Evolutionary conservation across 139 green algal species (phyloP), one percentile per base, ranked within the genome.

Genomic region (Haematococcus lacustris): DNA sequence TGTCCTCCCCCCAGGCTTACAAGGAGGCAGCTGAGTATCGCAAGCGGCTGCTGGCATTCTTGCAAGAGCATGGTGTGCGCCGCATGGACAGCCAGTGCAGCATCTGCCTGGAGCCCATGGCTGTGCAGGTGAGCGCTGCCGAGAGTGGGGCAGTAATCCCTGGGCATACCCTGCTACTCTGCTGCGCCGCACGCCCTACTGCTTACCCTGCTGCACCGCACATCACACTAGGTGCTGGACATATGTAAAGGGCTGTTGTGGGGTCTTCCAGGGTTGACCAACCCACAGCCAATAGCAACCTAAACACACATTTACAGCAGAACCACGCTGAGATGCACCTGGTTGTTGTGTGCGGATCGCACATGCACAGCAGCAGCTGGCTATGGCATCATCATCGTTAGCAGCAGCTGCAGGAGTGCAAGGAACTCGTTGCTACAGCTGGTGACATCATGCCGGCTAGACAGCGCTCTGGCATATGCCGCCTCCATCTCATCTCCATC

Each of bases 101-200:
- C 41, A 63, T 79, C 38, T 79, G 73, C 67, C 41, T 70, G 13
- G 57, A 65, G 1, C 60, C 66, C 2, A 38, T 74, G 28, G 41
- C 25, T 50, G 67, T 78, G 64, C 28, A 64, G 67, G 67, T 72
- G 66, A 3, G 64, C 33, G 38, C 34, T 34, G 35, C 38, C 13
- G 33, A 38, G 38, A 28, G 25, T 33, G 23, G 17, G 25, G 61
- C 61, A 67, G 30, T 43, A 21, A 9, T 30, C 5, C 5, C 25
- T 5, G 17, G 23, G 17, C 57, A 17, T 64, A 25, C 32, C 17
- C 28, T 9, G 17, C n/a, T 67, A 33, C 5, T 26, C 32, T 25
- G 5, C 4, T 7, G 9, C 7, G 32, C 33, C 32, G 34, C 25
- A 30, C 34, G 13, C 5, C 6, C 3, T 67, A 25, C 32, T 67